These are phyloP conservation scores for Schwanniomyces polymorphus DNA, from an alignment of 805 yeast species.

Conservation along the genomic window DNA sequence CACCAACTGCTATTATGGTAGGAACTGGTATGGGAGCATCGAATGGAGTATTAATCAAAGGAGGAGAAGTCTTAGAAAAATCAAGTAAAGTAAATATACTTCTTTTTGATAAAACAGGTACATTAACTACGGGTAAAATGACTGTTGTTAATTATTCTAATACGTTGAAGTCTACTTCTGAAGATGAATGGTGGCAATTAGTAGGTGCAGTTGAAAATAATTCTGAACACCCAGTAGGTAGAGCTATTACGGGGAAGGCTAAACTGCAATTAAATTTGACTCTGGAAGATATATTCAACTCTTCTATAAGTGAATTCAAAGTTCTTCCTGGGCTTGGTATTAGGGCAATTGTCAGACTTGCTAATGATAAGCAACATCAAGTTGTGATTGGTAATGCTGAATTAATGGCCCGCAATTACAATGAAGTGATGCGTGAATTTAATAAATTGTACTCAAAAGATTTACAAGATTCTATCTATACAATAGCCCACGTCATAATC, in stretches of 20 bases:
- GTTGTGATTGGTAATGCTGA: slow-evolving; percentile 58
- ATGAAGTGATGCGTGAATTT: slow-evolving; percentile 2
- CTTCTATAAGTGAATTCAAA: slow-evolving; percentile 33
- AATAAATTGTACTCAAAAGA: slow-evolving; percentile 1
- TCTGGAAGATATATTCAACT: slow-evolving; percentile 30
- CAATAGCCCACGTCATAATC: slow-evolving; percentile 58
- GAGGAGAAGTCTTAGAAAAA: slow-evolving; percentile 84
- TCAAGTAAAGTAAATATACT: slow-evolving; percentile 64
- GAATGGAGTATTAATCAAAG: slow-evolving; percentile 87
- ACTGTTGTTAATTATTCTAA: slow-evolving; percentile 25
- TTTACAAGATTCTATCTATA: slow-evolving; percentile 26
- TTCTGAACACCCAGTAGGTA: slow-evolving; percentile 89
- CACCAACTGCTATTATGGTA: slow-evolving; percentile 99
- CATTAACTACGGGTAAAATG: slow-evolving; percentile 87
- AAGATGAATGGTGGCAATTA: slow-evolving; percentile 49
- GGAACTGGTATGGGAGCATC: slow-evolving; percentile 96
- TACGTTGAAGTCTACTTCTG: slow-evolving; percentile 11
- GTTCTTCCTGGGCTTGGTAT: slow-evolving; percentile 49
- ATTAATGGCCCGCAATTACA: slow-evolving; percentile 28
- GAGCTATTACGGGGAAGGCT: slow-evolving; percentile 54
- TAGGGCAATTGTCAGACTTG: slow-evolving; percentile 35
- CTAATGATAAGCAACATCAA: slow-evolving; percentile 13
- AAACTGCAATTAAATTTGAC: slow-evolving; percentile 21
- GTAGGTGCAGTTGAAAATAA: slow-evolving; percentile 61
- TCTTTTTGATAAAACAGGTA: slow-evolving; percentile 94